phyloP scores from a whole-genome alignment of 176 grass and related monocot species.

The Thalia dealbata region DNA sequence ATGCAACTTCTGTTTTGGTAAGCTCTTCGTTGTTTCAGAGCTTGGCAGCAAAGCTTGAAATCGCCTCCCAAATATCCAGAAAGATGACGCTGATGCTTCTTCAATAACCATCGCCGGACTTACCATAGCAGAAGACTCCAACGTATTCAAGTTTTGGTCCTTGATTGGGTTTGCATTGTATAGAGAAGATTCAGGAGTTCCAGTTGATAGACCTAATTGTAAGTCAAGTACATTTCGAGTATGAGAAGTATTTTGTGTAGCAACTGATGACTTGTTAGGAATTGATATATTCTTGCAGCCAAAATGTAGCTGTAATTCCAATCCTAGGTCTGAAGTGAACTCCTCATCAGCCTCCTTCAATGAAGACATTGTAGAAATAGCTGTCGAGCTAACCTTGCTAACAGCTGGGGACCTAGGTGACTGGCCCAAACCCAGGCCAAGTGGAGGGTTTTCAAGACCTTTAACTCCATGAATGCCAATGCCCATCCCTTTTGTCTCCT shows the following conservation, averaged over 20 bases:
- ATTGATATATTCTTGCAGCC: slow-evolving; percentile 22
- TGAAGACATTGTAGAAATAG: slow-evolving; percentile 41
- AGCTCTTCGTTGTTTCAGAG: slow-evolving; percentile 11
- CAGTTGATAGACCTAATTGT: slow-evolving; percentile 60
- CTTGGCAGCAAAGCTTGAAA: background rate
- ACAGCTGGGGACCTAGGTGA: slow-evolving; percentile 56
- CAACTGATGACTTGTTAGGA: slow-evolving; percentile 29
- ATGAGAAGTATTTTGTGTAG: slow-evolving; percentile 9
- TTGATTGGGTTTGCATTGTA: slow-evolving; percentile 24
- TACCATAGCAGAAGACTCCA: background rate
- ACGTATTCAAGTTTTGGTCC: slow-evolving; percentile 15
- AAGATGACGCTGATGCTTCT: slow-evolving; percentile 30
- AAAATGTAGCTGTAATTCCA: slow-evolving; percentile 52
- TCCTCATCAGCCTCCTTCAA: slow-evolving; percentile 57
- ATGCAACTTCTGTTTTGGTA: slow-evolving; percentile 19
- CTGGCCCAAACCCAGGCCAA: slow-evolving; percentile 41
- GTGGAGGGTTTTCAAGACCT: slow-evolving; percentile 24
- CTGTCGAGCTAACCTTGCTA: slow-evolving; percentile 62
- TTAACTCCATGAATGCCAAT: slow-evolving; percentile 29
- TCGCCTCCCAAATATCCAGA: slow-evolving; percentile 36
- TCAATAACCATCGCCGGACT: slow-evolving; percentile 4
- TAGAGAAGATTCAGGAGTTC: slow-evolving; percentile 48
- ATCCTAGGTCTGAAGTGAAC: slow-evolving; percentile 45
- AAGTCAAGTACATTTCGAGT: slow-evolving; percentile 43
- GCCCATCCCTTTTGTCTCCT: slow-evolving; percentile 32